Base-by-base conservation (phyloP, 768 basidiomycete species). In the Saitozyma sp. region DNA sequence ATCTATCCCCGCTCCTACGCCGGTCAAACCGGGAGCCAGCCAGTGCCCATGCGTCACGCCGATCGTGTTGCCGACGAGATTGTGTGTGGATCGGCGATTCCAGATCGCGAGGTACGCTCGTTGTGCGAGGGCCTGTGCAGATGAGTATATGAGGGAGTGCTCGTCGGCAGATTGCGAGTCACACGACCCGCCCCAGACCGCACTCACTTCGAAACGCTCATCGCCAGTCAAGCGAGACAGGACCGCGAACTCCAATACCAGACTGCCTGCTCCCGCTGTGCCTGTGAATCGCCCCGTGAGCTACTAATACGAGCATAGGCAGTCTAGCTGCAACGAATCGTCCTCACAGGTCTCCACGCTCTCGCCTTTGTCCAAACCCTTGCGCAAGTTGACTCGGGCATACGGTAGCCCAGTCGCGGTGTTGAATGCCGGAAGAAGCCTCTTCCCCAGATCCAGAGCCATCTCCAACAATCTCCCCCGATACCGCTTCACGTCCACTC, bases 1-100 rank as follows among this genome's bases (percentile, higher is more conserved):
- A 77, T 98, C 96, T 49, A 96, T 87, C 0, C 96, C 96, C 7
- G 96, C 96, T 29, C 95, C 95, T 40, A 94, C 89, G 1, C 89
- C 85, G 37, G 87, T 87, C 8, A 88, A 80, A 65, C 91, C 88
- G 16, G 92, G 91, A 53, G 82, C 79, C 13, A 84, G 85, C 92
- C 92, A 96, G 42, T 81, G 77, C 60, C 93, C 92, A 39, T 85
- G 88, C 79, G 85, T 84, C 41, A 87, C 87, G 75, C 92, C 90
- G 66, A 98, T 88, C 2, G 80, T 90, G 72, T 98, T 98, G 13
- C 92, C 91, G 8, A 98, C 86, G 52, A 98, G 82, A 48, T 88
- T 88, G 51, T 95, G 86, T 38, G 87, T 84, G 37, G 91, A 91
- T 68, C 87, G 87, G 54, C 91, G 85, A 76, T 95, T 92, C 96